Conservation (phyloP, 106 monocot species). For the Agapanthus africanus region DNA sequence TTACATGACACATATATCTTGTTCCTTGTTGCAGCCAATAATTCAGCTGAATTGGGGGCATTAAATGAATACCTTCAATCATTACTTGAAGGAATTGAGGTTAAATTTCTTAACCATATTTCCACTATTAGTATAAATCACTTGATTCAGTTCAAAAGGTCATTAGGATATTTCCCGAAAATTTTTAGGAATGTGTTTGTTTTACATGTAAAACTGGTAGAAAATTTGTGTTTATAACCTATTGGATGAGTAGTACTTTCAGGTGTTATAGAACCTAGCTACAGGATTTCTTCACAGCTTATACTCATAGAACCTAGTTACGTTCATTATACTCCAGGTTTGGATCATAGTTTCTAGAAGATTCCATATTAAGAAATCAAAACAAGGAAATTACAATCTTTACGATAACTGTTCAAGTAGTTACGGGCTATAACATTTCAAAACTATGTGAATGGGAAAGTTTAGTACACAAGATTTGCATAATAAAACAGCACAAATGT, state of each 20-base stretch:
- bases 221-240: background rate
- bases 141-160: background rate
- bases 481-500: no score
- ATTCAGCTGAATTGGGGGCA: slow-evolving; percentile 41
- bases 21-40: slow-evolving; percentile 31
- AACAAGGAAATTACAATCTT: no score
- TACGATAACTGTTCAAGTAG: no score
- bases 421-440: no score
- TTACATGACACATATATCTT: background rate
- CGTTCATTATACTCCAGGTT: no score
- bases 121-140: background rate
- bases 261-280: background rate
- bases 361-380: no score
- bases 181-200: background rate
- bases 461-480: no score
- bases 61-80: slow-evolving; percentile 87
- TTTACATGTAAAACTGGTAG: background rate
- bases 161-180: background rate
- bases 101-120: slow-evolving; percentile 14
- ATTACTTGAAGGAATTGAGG: slow-evolving; percentile 89
- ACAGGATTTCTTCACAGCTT: no score
- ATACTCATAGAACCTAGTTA: no score
- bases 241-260: background rate
- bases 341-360: no score
- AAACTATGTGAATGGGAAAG: no score